These are phyloP conservation scores for Dioscorea alata DNA, from an alignment of 106 monocot species.

Conservation along the genomic window DNA sequence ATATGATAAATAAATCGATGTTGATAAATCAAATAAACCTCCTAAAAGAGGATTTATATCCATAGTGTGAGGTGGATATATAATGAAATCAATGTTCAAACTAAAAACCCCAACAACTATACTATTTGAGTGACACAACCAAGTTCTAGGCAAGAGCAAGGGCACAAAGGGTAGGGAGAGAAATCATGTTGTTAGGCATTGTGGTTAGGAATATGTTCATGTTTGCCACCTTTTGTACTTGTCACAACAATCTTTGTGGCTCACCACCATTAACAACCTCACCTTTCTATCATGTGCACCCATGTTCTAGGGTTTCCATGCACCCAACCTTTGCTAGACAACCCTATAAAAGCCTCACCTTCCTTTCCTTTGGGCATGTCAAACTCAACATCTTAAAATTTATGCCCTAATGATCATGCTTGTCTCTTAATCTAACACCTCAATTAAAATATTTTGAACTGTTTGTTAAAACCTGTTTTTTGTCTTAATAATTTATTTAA, in stretches of 20 bases:
- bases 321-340: not conserved
- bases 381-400: too few species aligned
- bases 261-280: not conserved
- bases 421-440: too few species aligned
- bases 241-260: not conserved
- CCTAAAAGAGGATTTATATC: too few species aligned
- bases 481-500: too few species aligned
- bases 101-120: not conserved
- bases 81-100: too few species aligned
- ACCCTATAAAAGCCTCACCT: not conserved
- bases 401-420: too few species aligned
- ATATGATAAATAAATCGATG: too few species aligned
- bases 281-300: not conserved
- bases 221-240: not conserved
- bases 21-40: too few species aligned
- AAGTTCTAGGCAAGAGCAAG: not conserved
- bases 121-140: not conserved
- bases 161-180: not conserved
- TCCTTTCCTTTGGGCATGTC: too few species aligned
- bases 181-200: not conserved
- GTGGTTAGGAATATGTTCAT: not conserved
- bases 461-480: too few species aligned
- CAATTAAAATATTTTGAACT: too few species aligned
- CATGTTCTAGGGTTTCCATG: conserved; percentile 1
- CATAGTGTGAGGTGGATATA: too few species aligned